phyloP scores from a whole-genome alignment of 2,329 filamentous ascomycete genomes.

The Diaporthe citri region DNA sequence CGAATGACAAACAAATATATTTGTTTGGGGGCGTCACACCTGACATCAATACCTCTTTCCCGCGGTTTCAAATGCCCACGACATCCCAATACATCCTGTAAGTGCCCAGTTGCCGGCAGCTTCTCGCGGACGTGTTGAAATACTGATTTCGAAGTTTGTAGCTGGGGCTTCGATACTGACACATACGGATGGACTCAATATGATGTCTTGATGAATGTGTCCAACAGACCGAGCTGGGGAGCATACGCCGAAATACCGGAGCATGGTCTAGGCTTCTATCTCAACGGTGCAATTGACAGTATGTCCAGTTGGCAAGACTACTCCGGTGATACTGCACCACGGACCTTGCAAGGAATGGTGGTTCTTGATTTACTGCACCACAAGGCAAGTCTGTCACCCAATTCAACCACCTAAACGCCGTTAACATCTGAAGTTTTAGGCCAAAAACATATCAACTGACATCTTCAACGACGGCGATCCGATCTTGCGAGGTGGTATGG shows the following conservation, averaged over 20 bases:
- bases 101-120: neutral
- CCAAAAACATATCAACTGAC: neutral
- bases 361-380: neutral
- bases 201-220: neutral
- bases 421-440: neutral
- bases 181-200: neutral
- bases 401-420: neutral
- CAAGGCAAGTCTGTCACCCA: neutral
- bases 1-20: neutral
- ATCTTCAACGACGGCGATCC: neutral
- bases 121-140: rapidly evolving
- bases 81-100: neutral
- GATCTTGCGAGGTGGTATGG: neutral
- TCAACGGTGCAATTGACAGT: neutral
- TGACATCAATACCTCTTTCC: neutral
- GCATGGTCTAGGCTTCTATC: neutral
- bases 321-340: neutral
- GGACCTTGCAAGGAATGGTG: neutral
- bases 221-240: conserved; percentile 5
- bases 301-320: neutral
- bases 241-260: neutral
- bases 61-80: neutral
- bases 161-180: neutral
- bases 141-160: neutral
- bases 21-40: neutral